Evolutionary conservation across 2,329 filamentous ascomycete genomes (phyloP), one percentile per base, ranked within the genome.

Genomic region (Sporothrix curviconia): DNA sequence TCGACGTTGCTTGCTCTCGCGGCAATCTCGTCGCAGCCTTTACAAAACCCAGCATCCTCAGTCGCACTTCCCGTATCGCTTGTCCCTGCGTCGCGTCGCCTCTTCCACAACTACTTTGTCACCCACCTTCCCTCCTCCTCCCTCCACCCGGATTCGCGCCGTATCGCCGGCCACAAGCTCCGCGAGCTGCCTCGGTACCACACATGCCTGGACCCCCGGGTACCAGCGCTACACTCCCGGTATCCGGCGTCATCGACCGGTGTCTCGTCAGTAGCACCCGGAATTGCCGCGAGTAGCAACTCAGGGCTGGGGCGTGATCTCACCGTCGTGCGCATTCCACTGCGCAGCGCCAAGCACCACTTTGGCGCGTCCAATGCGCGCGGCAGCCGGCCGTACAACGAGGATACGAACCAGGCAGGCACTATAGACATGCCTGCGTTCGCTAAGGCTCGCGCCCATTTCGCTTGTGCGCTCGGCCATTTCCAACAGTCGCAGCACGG

Each of bases 101-200:
- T 39, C 61, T 97, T 97, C 71, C 91, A 96, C 75, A 91, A 95
- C 66, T 97, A 99, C 76, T 99, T 99, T 71, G 90, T 97, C 59
- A 96, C 94, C 8, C 90, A 96, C 70, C 81, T 99, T 1, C 92
- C 94, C 4, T 95, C 91, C 17, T 95, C 91, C 14, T 96, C 92
- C 3, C 80, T 96, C 44, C 89, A 96, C 65, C 92, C 94, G 7
- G 92, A 97, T 71, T 88, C 89, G 36, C 79, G 84, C 56, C 74
- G 78, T 22, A 73, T 79, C 17, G 68, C 75, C 28, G 85, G 84
- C 30, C 87, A 96, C 71, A 92, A 94, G 70, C 82, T 96, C 6
- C 92, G 50, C 87, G 91, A 65, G 83, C 89, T 64, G 89, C 89
- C 24, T 94, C 90, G 47, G 87, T 83, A 44, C 92, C 92, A 30